Evolutionary conservation across 306 rosid species (phyloP).

Genomic region (Trifolium subterraneum): DNA sequence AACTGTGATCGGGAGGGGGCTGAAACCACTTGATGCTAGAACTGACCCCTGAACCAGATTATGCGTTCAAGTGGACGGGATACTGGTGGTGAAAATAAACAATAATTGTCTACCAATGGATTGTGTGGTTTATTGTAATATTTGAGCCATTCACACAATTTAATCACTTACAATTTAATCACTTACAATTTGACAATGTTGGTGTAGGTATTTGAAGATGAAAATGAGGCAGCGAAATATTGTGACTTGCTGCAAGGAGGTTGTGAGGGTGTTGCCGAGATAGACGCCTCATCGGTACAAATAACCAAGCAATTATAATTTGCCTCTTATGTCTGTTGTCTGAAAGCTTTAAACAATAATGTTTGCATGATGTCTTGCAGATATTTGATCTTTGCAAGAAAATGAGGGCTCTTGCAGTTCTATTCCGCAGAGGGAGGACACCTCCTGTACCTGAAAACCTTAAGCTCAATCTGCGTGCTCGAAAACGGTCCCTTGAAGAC

Average conservation of each 20-base stretch:
- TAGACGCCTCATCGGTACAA: slow-evolving; percentile 91
- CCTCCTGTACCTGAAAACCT: slow-evolving; percentile 94
- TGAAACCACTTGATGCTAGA: too few relatives aligned
- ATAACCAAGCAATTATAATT: slow-evolving; percentile 35
- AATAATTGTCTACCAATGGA: slow-evolving; percentile 14
- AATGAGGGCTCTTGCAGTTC: slow-evolving; percentile 94
- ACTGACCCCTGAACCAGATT: too few relatives aligned
- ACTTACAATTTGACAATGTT: slow-evolving; percentile 13
- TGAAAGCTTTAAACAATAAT: slow-evolving; percentile 17
- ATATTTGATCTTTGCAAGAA: slow-evolving; percentile 85
- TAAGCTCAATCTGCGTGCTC: slow-evolving; percentile 80
- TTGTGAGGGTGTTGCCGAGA: slow-evolving; percentile 98
- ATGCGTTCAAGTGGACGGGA: too few relatives aligned
- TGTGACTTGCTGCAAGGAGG: slow-evolving; percentile 95
- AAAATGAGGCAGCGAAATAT: slow-evolving; percentile 83
- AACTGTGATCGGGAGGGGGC: too few relatives aligned
- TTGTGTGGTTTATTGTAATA: slow-evolving; percentile 16
- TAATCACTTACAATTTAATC: slow-evolving; percentile 29
- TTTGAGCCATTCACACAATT: neutral
- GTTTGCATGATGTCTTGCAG: slow-evolving; percentile 48
- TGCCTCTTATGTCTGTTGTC: slow-evolving; percentile 7
- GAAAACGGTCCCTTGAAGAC: slow-evolving; percentile 88
- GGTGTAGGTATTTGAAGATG: slow-evolving; percentile 91
- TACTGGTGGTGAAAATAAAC: too few relatives aligned
- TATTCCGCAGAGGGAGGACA: slow-evolving; percentile 90